A percentile compares a stretch with the other conserved stretches of the same genome.
These are phyloP conservation scores for Ziziphus jujuba DNA, from an alignment of 306 rosid species.

Conservation along the genomic window DNA sequence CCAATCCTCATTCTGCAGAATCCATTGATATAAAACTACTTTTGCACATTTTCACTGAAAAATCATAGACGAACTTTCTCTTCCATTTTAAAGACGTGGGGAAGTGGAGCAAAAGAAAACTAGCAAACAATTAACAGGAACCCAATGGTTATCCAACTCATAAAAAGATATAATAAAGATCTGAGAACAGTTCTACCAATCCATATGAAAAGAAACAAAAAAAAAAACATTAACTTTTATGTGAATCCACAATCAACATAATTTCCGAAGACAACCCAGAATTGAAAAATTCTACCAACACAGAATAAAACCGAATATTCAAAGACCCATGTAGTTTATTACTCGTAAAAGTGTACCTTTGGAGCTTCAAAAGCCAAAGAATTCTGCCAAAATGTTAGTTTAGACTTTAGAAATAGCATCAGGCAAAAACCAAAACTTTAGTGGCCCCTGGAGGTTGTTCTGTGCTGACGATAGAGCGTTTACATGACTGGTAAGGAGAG, in stretches of 20 bases:
- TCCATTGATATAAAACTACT: slow-evolving; percentile 1
- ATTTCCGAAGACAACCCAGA: slow-evolving; percentile 16
- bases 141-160: background rate
- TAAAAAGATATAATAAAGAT: background rate
- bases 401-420: no score
- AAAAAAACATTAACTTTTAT: background rate
- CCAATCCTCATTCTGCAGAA: background rate
- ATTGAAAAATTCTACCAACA: slow-evolving; percentile 12
- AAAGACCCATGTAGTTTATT: slow-evolving; percentile 30
- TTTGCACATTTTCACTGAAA: background rate
- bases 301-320: slow-evolving; percentile 16
- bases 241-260: slow-evolving; percentile 10
- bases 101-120: background rate
- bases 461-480: slow-evolving; percentile 29
- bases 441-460: slow-evolving; percentile 25
- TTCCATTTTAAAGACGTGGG: background rate
- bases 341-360: slow-evolving; percentile 23
- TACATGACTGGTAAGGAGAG: slow-evolving; percentile 36
- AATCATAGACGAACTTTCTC: background rate
- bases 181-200: no score
- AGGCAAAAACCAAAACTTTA: slow-evolving; percentile 9
- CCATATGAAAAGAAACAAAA: background rate
- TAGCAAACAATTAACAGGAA: slow-evolving; percentile 5
- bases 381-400: background rate
- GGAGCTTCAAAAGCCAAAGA: slow-evolving; percentile 12